Conservation (phyloP, 2,329 filamentous ascomycete species). For the Penicillium glabrum region DNA sequence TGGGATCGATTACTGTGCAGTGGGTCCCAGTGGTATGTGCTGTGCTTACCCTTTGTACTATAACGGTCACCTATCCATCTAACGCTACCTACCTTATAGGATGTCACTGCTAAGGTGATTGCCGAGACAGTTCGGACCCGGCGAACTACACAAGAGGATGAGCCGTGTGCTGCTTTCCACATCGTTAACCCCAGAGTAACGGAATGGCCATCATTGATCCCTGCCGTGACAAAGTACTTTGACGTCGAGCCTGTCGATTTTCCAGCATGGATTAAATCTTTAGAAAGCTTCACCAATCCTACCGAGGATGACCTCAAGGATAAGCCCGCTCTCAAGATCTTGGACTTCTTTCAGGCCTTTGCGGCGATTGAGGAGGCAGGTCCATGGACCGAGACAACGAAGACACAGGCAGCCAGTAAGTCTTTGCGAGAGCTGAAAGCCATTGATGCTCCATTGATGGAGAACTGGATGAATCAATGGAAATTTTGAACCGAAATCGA, state of each 20-base stretch:
- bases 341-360: constrained; percentile 15
- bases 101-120: constrained; percentile 10
- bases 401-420: constrained; percentile 11
- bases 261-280: constrained; percentile 9
- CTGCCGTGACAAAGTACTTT: constrained; percentile 6
- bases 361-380: not conserved
- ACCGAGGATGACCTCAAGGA: constrained; percentile 10
- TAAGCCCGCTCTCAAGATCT: constrained; percentile 18
- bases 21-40: constrained; percentile 38
- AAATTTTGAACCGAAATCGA: not conserved
- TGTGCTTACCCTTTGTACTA: not conserved
- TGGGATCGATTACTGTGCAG: constrained; percentile 50
- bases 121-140: constrained; percentile 10
- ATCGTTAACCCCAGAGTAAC: constrained; percentile 10
- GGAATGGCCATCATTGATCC: constrained; percentile 10
- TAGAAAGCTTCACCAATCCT: constrained; percentile 9
- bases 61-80: not conserved
- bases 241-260: constrained; percentile 8
- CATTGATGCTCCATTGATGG: constrained; percentile 10
- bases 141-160: constrained; percentile 10
- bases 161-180: constrained; percentile 10
- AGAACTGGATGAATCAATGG: constrained; percentile 17
- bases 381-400: constrained; percentile 10
- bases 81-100: not conserved
- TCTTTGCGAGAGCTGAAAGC: constrained; percentile 8